Percentiles rank a stretch among this genome's conserved stretches.
These are phyloP conservation scores for Globisporangium middletonii DNA, from an alignment of 352 stramenopile species.

Conservation along the genomic window DNA sequence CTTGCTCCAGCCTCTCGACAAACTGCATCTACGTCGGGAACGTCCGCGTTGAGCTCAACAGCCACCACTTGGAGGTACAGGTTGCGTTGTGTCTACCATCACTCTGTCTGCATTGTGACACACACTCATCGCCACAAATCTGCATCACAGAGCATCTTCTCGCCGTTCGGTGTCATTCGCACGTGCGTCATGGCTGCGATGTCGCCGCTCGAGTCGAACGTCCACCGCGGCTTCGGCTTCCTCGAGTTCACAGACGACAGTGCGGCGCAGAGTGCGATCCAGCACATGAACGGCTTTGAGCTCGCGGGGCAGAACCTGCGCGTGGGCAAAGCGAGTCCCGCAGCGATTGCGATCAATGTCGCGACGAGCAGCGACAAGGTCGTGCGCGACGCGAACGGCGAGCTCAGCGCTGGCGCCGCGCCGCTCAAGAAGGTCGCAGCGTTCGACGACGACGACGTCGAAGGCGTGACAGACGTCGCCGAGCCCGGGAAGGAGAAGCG, in stretches of 20 bases:
- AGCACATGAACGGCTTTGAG: constrained; percentile 83
- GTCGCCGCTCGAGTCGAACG: constrained; percentile 43
- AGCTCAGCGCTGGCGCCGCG: constrained; percentile 2
- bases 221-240: constrained; percentile 73
- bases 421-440: constrained; percentile 17
- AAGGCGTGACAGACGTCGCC: constrained; percentile 41
- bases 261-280: constrained; percentile 57
- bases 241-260: constrained; percentile 63
- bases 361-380: constrained; percentile 61
- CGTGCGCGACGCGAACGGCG: constrained; percentile 23
- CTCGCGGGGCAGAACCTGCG: constrained; percentile 67
- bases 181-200: constrained; percentile 61
- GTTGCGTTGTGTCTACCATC: too few species aligned
- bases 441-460: constrained; percentile 55
- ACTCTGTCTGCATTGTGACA: too few species aligned
- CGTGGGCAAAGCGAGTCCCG: constrained; percentile 68
- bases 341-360: constrained; percentile 62
- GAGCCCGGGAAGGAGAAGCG: constrained; percentile 27
- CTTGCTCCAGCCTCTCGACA: constrained; percentile 37
- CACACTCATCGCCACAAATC: too few species aligned
- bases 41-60: constrained; percentile 69
- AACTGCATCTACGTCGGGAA: constrained; percentile 74
- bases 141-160: constrained; percentile 60
- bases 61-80: constrained; percentile 61
- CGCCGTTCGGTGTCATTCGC: constrained; percentile 60